Evolutionary conservation across 2,329 filamentous ascomycete genomes (phyloP).

Genomic region (Calonectria leucothoes): DNA sequence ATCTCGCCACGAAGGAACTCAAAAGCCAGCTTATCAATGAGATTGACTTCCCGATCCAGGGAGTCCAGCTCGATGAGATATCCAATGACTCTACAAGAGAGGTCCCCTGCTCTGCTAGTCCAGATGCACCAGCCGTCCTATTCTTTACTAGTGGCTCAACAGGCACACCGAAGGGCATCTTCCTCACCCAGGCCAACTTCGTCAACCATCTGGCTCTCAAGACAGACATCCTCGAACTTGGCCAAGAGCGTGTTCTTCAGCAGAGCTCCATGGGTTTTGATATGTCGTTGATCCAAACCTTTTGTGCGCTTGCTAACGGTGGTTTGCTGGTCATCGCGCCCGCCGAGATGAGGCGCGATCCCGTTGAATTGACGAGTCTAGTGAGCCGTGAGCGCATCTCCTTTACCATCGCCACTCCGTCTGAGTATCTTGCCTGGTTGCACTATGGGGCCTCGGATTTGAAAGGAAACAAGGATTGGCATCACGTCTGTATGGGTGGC

Average conservation of each 20-base stretch:
- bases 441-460: constrained; percentile 27
- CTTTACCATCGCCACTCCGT: constrained; percentile 52
- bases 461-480: constrained; percentile 1
- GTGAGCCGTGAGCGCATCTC: constrained; percentile 51
- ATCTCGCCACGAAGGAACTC: neutral
- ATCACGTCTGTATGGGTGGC: constrained; percentile 13
- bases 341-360: constrained; percentile 39
- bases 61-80: neutral
- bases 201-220: constrained; percentile 43
- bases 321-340: constrained; percentile 51
- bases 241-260: constrained; percentile 47
- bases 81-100: constrained; percentile 15
- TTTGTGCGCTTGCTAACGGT: constrained; percentile 49
- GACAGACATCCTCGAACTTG: constrained; percentile 27
- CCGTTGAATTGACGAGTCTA: constrained; percentile 47
- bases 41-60: neutral
- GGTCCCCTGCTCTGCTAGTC: neutral
- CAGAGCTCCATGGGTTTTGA: constrained; percentile 56
- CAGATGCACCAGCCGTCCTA: constrained; percentile 38
- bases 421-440: constrained; percentile 52
- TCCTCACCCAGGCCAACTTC: constrained; percentile 45
- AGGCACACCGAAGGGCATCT: constrained; percentile 55
- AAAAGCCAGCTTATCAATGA: neutral
- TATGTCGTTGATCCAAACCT: constrained; percentile 51
- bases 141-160: constrained; percentile 50